Base-by-base conservation (phyloP, 2,329 filamentous ascomycete species). In the Phialophora verrucosa region DNA sequence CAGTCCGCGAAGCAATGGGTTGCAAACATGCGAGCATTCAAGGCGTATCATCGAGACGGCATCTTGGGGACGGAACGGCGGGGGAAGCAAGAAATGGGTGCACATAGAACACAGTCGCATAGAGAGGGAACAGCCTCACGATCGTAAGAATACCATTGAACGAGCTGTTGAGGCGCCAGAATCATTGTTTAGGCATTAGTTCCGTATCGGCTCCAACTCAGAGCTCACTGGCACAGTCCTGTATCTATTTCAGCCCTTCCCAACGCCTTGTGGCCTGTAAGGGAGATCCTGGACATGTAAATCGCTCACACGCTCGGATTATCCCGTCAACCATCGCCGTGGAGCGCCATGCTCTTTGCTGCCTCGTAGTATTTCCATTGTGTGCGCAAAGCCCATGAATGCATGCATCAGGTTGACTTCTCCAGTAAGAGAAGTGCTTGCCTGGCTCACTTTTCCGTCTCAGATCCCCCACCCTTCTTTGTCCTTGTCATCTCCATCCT, bases 401-500 rank as follows among this genome's bases (percentile, higher is more conserved):
- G 38, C 38, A 44, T n/a, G 38, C 5, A 44, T 8, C 38, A n/a
- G 38, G 5, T 8, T 44, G 2, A 8, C 38, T 17, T 44, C 38
- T n/a, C 17, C 38, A n/a, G 38, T 3, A 44, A 20, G 38, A 44
- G 6, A 44, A 44, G 6, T n/a, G 1, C 38, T 17, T 17, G 38
- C 38, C 38, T 42, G 38, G 14, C 14, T 29, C 47, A 20, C 20
- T 59, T 20, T 38, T 31, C 23, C 10, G n/a, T n/a, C 7, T 61
- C 59, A 61, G 14, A 51, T 61, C 17, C 59, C 59, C 47, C 47
- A 61, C 2, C 59, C 59, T 12, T 61, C 59, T 29, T 54, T 61
- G 27, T 53, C 59, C 32, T 61, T 61, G 23, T 25, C 23, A 25
- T 25, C 23, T 25, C 23, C 23, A 25, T 53, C 59, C 32, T 61